Conservation (phyloP, 257 asterid species). For the Leptodermis oblonga region DNA sequence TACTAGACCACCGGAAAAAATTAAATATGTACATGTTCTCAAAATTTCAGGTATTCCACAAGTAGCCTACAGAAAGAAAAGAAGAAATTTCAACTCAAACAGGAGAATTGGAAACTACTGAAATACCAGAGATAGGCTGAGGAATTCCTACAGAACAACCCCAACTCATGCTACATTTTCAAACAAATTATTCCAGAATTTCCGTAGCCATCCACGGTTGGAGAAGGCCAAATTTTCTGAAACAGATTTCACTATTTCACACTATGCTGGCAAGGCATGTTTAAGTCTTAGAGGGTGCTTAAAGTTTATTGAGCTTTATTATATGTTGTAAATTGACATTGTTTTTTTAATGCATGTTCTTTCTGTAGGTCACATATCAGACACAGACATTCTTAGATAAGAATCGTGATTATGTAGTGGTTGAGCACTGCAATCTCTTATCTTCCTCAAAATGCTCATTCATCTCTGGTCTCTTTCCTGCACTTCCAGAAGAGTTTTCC, state of each 20-base stretch:
- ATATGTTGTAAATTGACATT: constrained; percentile 11
- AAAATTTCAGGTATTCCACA: too few relatives aligned
- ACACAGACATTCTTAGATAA: constrained; percentile 84
- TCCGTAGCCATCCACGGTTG: constrained; percentile 67
- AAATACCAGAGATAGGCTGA: too few relatives aligned
- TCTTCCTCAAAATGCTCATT: constrained; percentile 84
- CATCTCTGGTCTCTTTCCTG: constrained; percentile 75
- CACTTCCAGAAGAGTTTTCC: constrained; percentile 81
- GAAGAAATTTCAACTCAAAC: too few relatives aligned
- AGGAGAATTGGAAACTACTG: too few relatives aligned
- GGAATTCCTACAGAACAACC: too few relatives aligned
- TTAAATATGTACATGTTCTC: too few relatives aligned
- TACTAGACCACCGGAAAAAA: too few relatives aligned
- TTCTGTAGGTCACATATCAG: constrained; percentile 79
- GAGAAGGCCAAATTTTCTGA: constrained; percentile 88
- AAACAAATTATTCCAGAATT: constrained; percentile 83
- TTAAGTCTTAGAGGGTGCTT: constrained; percentile 11
- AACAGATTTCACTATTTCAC: constrained; percentile 88
- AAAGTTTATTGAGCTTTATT: constrained; percentile 6
- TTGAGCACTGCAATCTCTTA: constrained; percentile 87
- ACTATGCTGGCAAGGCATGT: constrained; percentile 98
- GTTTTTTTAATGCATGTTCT: constrained; percentile 1
- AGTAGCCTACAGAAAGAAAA: too few relatives aligned
- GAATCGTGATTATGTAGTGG: constrained; percentile 97
- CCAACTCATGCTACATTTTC: constrained; percentile 93